These are phyloP conservation scores for Heterobasidion occidentale DNA, from an alignment of 1,284 basidiomycete genomes.

Conservation along the genomic window DNA sequence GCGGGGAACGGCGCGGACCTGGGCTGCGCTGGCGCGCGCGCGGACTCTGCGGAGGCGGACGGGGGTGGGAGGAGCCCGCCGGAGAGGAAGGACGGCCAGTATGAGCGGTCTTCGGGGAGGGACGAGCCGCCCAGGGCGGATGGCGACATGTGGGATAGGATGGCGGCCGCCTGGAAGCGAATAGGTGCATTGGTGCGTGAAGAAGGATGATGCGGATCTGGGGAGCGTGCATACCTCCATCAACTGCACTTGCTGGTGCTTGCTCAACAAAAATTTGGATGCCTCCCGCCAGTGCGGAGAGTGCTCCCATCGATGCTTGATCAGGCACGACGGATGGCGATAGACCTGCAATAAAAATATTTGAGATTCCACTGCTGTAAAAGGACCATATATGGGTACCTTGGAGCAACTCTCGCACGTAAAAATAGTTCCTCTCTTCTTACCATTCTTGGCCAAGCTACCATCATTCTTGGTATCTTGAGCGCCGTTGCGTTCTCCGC, in stretches of 20 bases:
- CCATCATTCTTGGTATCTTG: slow-evolving; percentile 20
- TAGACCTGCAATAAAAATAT: slow-evolving; percentile 56
- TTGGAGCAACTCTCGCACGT: slow-evolving; percentile 91
- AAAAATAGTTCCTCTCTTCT: slow-evolving; percentile 79
- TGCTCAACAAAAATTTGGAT: slow-evolving; percentile 88
- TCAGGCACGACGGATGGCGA: slow-evolving; percentile 88
- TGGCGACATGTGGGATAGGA: slow-evolving; percentile 78
- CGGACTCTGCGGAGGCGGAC: slow-evolving; percentile 18
- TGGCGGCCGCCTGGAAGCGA: slow-evolving; percentile 74
- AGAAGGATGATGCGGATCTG: not conserved
- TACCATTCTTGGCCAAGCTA: slow-evolving; percentile 32
- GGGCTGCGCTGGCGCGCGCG: slow-evolving; percentile 10
- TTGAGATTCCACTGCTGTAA: not conserved
- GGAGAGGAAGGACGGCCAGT: slow-evolving; percentile 76
- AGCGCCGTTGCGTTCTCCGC: slow-evolving; percentile 16
- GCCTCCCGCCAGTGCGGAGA: slow-evolving; percentile 96
- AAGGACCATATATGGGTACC: slow-evolving; percentile 29
- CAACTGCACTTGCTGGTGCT: slow-evolving; percentile 97
- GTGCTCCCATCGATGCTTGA: slow-evolving; percentile 98
- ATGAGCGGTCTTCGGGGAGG: slow-evolving; percentile 86
- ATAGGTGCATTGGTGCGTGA: not conserved
- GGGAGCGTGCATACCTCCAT: slow-evolving; percentile 57
- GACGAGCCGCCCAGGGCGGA: slow-evolving; percentile 61
- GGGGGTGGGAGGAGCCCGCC: slow-evolving; percentile 59
- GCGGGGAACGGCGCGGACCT: not conserved